phyloP scores from a whole-genome alignment of 306 rosid genomes.

The Trifolium fragiferum region DNA sequence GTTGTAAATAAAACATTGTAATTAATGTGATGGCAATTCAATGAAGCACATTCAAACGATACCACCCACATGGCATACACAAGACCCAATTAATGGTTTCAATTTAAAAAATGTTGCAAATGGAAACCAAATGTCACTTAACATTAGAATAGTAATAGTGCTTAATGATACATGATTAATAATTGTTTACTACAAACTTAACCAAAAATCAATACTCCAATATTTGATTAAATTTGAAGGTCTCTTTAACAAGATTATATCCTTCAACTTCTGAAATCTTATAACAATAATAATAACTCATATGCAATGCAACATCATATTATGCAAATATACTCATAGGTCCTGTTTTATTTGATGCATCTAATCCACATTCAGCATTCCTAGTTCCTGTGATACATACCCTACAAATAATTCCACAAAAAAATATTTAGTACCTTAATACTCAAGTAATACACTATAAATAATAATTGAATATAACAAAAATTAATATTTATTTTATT shows the following conservation, averaged over 20 bases:
- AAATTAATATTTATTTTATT: neutral
- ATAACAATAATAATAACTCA: neutral
- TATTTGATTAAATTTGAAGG: slow-evolving; percentile 34
- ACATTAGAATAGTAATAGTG: slow-evolving; percentile 20
- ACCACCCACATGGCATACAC: neutral
- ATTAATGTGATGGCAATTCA: neutral
- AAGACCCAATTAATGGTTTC: neutral
- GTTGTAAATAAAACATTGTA: neutral
- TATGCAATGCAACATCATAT: slow-evolving; percentile 35
- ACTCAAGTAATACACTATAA: neutral
- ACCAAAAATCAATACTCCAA: slow-evolving; percentile 41
- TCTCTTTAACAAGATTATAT: slow-evolving; percentile 33
- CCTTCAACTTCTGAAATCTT: slow-evolving; percentile 42
- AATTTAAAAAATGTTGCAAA: neutral
- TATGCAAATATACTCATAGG: slow-evolving; percentile 81
- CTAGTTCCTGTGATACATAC: slow-evolving; percentile 64
- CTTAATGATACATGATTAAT: slow-evolving; percentile 13
- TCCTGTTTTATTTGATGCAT: slow-evolving; percentile 79
- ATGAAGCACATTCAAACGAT: neutral
- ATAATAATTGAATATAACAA: neutral
- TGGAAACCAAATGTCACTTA: slow-evolving; percentile 30
- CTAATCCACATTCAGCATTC: slow-evolving; percentile 67
- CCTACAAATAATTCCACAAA: slow-evolving; percentile 47
- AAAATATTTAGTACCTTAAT: neutral
- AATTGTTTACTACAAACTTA: slow-evolving; percentile 36